Base-by-base conservation (phyloP, 208 protist species). In the Sergeia podlipaevii region DNA sequence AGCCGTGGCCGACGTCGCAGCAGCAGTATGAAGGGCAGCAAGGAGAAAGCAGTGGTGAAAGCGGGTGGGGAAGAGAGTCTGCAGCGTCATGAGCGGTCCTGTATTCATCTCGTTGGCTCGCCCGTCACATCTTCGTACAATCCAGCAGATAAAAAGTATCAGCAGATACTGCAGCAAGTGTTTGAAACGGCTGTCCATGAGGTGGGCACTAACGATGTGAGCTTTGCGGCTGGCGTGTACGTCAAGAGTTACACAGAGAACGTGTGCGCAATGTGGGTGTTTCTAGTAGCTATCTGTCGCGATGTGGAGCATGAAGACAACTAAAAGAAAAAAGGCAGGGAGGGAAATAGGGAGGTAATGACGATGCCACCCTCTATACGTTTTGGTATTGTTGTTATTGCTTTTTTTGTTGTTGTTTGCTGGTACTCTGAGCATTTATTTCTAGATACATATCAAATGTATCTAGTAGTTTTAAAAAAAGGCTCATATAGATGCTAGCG, bases 221-320 rank as follows among this genome's bases (percentile, higher is more conserved):
- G 67, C 57, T 93, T 89, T 46, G 77, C 77, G 1, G 63, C 74
- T 28, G 85, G 67, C 11, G 73, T 83, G 43, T 84, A 93, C 61
- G 85, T 88, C 33, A 88, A 85, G 73, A 79, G 79, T 33, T 93
- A 86, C 67, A 89, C 70, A 2, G 67, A 61, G n/a, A 70, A 87
- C 32, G 79, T 88, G n/a, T 83, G 67, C 47, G 77, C 81, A 21
- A 85, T 90, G 74, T 93, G 78, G 76, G 71, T 83, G 21, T 88
- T 90, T 42, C 56, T 93, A 5, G 70, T 81, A 4, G 85, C 81
- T 44, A 62, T 92, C 13, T 91, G 70, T 48, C 59, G 61, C 30
- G 57, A 39, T 33, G 47, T 53, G 10, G 26, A 58, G 11, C 23
- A 54, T 2, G 34, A 51, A 4, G 20, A 1, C 21, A 21, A 49